These are phyloP conservation scores for Pyropia haitanensis DNA, from an alignment of 23 red algal genomes.

Conservation along the genomic window DNA sequence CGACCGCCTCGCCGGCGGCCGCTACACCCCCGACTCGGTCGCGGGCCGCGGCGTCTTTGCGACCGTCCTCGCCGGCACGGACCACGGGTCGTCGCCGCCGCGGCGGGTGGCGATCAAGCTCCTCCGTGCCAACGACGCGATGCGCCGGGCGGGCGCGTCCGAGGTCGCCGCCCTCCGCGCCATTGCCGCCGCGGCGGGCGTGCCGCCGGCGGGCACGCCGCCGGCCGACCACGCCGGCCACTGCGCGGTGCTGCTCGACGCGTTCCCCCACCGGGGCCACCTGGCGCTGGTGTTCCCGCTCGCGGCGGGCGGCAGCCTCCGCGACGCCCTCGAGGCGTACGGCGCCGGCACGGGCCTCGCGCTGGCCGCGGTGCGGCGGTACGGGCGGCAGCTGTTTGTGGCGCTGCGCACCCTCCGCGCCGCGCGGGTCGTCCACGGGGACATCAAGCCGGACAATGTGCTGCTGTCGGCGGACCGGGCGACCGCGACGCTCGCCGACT, in stretches of 20 bases:
- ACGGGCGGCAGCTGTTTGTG: constrained; percentile 12
- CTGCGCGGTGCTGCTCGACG: neutral
- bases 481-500: constrained; percentile 4
- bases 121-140: constrained; percentile 12
- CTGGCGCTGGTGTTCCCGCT: constrained; percentile 5
- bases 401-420: constrained; percentile 2
- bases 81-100: neutral
- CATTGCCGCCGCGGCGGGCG: constrained; percentile 1
- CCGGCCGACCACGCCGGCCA: neutral
- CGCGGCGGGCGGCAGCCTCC: neutral
- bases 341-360: constrained; percentile 2
- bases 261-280: constrained; percentile 1
- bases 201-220: too few species aligned
- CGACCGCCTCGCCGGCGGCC: neutral
- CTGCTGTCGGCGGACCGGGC: constrained; percentile 8
- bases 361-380: constrained; percentile 5
- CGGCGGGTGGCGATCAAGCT: constrained; percentile 24
- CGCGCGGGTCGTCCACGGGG: constrained; percentile 6
- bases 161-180: constrained; percentile 3
- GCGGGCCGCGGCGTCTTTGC: constrained; percentile 17
- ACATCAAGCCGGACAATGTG: constrained; percentile 29
- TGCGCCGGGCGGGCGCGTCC: constrained; percentile 7
- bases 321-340: constrained; percentile 11
- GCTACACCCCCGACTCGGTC: neutral
- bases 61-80: constrained; percentile 2